These are phyloP conservation scores for Kockovaella imperatae DNA, from an alignment of 768 basidiomycete species.

Conservation along the genomic window DNA sequence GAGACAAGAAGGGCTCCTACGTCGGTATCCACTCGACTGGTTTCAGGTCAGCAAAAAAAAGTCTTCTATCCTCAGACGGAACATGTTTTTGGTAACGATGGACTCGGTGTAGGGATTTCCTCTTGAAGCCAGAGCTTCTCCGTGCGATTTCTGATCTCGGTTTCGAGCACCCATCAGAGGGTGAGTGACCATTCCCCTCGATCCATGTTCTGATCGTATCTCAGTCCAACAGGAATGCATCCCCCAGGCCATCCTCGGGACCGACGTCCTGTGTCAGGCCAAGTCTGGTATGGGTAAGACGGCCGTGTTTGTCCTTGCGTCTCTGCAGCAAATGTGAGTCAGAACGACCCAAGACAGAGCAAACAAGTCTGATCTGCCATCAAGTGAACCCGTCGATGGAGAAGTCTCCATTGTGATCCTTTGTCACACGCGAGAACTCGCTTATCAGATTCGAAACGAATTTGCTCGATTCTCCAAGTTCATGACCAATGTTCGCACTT, in stretches of 20 bases:
- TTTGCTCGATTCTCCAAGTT: constrained; percentile 99
- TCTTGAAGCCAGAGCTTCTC: constrained; percentile 92
- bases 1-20: constrained; percentile 79
- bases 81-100: too few relatives aligned
- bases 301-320: constrained; percentile 96
- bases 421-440: constrained; percentile 97
- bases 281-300: constrained; percentile 94
- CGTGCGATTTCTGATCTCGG: constrained; percentile 98
- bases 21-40: constrained; percentile 99
- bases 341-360: too few relatives aligned
- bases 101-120: constrained; percentile 75
- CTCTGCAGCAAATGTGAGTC: constrained; percentile 74
- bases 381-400: constrained; percentile 81
- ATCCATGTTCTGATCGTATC: neutral
- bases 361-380: neutral
- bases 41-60: constrained; percentile 85
- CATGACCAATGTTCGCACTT: constrained; percentile 97
- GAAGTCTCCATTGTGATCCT: constrained; percentile 96
- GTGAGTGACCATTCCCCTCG: constrained; percentile 48
- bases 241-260: constrained; percentile 96
- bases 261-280: constrained; percentile 99
- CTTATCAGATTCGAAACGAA: constrained; percentile 99
- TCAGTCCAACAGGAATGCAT: constrained; percentile 99
- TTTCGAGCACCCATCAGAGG: constrained; percentile 99
- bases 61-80: neutral